These are phyloP conservation scores for Protea cynaroides DNA, from an alignment of 164 flowering plant species.

Conservation along the genomic window DNA sequence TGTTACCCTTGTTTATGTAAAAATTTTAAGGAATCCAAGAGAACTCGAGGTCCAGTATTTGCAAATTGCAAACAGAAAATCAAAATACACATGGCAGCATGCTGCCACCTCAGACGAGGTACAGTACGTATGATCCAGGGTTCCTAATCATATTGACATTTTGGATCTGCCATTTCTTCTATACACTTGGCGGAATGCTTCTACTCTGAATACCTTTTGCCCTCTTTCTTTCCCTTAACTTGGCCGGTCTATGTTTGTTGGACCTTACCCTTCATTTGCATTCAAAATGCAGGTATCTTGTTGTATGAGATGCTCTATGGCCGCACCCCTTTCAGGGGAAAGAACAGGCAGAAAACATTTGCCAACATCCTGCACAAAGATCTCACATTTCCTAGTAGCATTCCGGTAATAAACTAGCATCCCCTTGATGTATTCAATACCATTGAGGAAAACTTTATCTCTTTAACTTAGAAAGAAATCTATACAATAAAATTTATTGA, in stretches of 20 bases:
- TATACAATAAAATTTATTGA: background rate
- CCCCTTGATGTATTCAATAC: too few relatives aligned
- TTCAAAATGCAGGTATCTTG: conserved; percentile 56
- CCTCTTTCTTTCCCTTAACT: background rate
- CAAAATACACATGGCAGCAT: too few relatives aligned
- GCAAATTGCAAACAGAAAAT: too few relatives aligned
- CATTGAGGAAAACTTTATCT: too few relatives aligned
- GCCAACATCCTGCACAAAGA: conserved; percentile 87
- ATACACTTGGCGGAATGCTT: background rate
- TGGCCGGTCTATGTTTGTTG: background rate
- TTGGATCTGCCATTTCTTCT: too few relatives aligned
- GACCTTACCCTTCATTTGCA: background rate
- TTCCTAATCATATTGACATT: too few relatives aligned
- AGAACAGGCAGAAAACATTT: conserved; percentile 93
- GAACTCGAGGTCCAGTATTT: too few relatives aligned
- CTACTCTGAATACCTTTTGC: background rate
- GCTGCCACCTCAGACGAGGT: too few relatives aligned
- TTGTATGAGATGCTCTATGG: conserved; percentile 97
- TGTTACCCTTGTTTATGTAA: too few relatives aligned
- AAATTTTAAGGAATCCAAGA: too few relatives aligned
- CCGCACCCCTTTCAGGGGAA: conserved; percentile 96
- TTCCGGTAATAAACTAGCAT: conserved; percentile 44
- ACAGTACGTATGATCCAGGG: too few relatives aligned
- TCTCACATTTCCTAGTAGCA: conserved; percentile 92
- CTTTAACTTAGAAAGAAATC: background rate